Base-by-base conservation (phyloP, 73 alveolate genomes). In the Paramecium pentaurelia region DNA sequence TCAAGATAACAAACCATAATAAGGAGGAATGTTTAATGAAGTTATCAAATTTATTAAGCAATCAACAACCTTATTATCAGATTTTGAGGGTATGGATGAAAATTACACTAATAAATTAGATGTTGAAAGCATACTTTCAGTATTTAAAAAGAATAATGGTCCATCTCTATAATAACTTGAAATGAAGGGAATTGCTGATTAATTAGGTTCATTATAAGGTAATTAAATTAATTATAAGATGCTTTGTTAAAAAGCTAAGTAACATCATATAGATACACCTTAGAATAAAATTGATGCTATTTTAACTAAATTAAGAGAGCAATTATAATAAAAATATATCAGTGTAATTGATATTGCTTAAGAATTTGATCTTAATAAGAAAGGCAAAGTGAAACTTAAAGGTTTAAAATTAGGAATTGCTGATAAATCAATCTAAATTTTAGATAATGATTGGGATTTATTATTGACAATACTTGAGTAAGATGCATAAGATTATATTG, bases 401-500 rank as follows among this genome's bases (percentile, higher is more conserved):
- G 47, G 47, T n/a, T 45, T 80, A 44, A 80, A 80, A 49, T 42
- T 25, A 49, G 91, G 58, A 11, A 14, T 80, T 8, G 49, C 44
- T 10, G 91, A 80, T 6, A 80, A 47, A 45, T 38, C 36, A 12
- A 47, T 80, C 9, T 16, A 80, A 44, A 6, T 80, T 22, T 8
- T 34, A 4, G 91, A 80, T 42, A 36, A 42, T 25, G 91, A 80
- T 25, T 80, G 91, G 91, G 91, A 80, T 45, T 45, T 80, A 22
- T 27, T 80, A 18, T 40, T 42, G 38, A 45, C 91, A 18, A 80
- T 80, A 20, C 14, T 80, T 20, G 91, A 80, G 18, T 28, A 10
- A 4, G 91, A 80, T 49, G 44, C 47, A 8, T 8, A 80, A 44
- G 91, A 44, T 25, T 80, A 44, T 20, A 49, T 80, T 20, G 91